Evolutionary conservation across 495 filamentous ascomycete genomes (phyloP), one percentile per base, ranked within the genome.

Genomic region (Trichocladium antarcticum): DNA sequence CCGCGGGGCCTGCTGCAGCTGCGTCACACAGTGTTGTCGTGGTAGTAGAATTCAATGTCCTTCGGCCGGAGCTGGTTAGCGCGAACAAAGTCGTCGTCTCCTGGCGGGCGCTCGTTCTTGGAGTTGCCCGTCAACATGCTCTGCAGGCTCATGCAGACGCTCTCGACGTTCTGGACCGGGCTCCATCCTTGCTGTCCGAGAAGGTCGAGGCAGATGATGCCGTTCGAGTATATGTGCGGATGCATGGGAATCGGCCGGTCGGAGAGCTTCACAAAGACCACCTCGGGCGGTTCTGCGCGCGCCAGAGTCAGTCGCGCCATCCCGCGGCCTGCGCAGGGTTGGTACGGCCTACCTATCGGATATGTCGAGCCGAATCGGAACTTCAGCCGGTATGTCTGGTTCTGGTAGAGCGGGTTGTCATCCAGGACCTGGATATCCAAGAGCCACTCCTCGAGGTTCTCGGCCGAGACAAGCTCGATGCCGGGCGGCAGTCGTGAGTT

Each of bases 141-240:
- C 69, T 98, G 92, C 38, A 98, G 79, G 63, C 88, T 95, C 80
- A 98, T 92, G 73, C 88, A 95, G 37, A 98, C 80, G 57, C 85
- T 93, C 72, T 98, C 89, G 11, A 95, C 92, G 24, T 88, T 97
- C 64, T 97, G 93, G 9, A 97, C 90, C 0, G 92, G 92, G 11
- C 82, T 88, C 92, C 92, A 98, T 54, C 93, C 92, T 42, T 84
- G 80, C 15, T 67, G 56, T 48, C 88, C 86, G 15, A 98, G 82
- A 0, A 98, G 81, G 56, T 98, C 93, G 19, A 98, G 83, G 58
- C 92, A 98, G 60, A 98, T 98, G 63, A 95, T 89, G 43, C 92
- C 92, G 64, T 98, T 98, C 53, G 84, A 89, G 68, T 98, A 98
- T 63, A 98, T 85, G 70, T 98, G 92, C 1, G 92, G 92, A 56